Evolutionary conservation across 257 asterid genomes (phyloP).

Genomic region (Linderniella brevidens): DNA sequence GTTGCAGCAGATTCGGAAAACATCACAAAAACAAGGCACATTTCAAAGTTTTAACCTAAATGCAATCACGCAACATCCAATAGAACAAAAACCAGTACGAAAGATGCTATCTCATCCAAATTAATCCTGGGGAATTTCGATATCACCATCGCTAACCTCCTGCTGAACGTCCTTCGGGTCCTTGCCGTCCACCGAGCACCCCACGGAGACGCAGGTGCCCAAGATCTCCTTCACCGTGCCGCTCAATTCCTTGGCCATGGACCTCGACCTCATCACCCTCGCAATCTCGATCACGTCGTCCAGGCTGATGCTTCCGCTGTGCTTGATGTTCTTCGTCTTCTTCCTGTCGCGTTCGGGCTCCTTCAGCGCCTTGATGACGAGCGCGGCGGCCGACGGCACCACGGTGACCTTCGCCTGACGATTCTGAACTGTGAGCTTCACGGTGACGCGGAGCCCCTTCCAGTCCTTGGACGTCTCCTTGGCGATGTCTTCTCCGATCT

Average conservation of each 20-base stretch:
- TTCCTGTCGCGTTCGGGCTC: constrained; percentile 53
- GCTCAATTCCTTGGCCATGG: constrained; percentile 47
- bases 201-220: constrained; percentile 54
- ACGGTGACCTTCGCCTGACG: constrained; percentile 49
- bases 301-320: constrained; percentile 39
- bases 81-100: too few species aligned
- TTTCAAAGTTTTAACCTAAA: too few species aligned
- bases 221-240: constrained; percentile 59
- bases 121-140: constrained; percentile 30
- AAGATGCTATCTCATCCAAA: too few species aligned
- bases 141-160: constrained; percentile 49
- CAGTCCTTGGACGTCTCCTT: constrained; percentile 52
- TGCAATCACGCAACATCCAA: too few species aligned
- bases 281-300: constrained; percentile 55
- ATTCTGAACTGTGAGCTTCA: constrained; percentile 44
- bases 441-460: constrained; percentile 60
- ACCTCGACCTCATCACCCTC: constrained; percentile 33
- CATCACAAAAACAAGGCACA: too few species aligned
- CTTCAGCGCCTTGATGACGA: constrained; percentile 44
- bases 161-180: constrained; percentile 58
- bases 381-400: constrained; percentile 55
- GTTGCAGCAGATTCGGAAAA: too few species aligned
- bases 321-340: constrained; percentile 43
- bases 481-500: constrained; percentile 53
- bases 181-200: constrained; percentile 55